Evolutionary conservation across 2,329 filamentous ascomycete species (phyloP).

Genomic region (Alternaria novae-zelandiae): DNA sequence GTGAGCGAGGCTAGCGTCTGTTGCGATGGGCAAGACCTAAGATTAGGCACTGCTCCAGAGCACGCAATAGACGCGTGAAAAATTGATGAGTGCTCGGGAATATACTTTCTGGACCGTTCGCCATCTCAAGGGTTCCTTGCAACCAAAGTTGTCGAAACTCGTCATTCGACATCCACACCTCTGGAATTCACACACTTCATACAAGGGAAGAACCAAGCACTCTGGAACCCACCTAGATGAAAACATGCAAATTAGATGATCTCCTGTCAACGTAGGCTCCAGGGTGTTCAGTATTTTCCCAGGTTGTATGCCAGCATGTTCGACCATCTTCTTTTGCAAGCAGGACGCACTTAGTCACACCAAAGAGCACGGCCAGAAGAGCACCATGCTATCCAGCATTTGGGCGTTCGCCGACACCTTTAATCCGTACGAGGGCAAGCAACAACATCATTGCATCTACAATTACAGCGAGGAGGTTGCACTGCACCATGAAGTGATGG

Average conservation of each 20-base stretch:
- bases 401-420: too few relatives aligned
- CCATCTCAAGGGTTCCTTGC: neutral
- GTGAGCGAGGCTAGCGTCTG: slow-evolving; percentile 25
- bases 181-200: neutral
- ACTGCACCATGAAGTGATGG: too few relatives aligned
- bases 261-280: neutral
- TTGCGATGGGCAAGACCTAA: neutral
- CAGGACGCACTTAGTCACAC: too few relatives aligned
- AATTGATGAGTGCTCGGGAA: neutral
- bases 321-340: too few relatives aligned
- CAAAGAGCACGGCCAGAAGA: too few relatives aligned
- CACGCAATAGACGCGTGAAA: neutral
- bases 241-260: neutral
- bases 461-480: too few relatives aligned
- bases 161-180: neutral
- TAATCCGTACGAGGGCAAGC: too few relatives aligned
- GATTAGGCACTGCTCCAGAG: too few relatives aligned
- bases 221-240: neutral
- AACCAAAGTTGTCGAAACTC: too few relatives aligned
- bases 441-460: too few relatives aligned
- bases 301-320: too few relatives aligned
- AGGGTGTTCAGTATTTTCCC: neutral
- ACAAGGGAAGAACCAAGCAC: neutral
- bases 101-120: neutral
- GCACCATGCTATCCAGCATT: too few relatives aligned